Conservation (phyloP, 345 rosid species). For the Anastatica hierochuntica region DNA sequence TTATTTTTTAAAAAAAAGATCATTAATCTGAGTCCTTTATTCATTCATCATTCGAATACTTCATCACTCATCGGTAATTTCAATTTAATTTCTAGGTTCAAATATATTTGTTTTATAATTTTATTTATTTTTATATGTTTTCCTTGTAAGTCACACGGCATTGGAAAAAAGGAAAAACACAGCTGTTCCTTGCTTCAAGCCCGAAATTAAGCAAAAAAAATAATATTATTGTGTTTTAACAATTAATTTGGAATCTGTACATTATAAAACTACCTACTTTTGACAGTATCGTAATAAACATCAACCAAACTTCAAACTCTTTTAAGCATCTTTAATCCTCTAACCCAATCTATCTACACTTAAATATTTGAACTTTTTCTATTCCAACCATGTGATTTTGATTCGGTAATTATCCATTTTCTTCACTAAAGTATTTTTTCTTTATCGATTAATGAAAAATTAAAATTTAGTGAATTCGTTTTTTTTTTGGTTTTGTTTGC, state of each 20-base stretch:
- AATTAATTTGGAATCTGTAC: conserved; percentile 9
- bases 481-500: background rate
- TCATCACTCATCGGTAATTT: background rate
- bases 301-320: conserved; percentile 14
- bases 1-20: background rate
- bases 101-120: background rate
- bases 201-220: conserved; percentile 8
- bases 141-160: conserved; percentile 23
- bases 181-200: conserved; percentile 29
- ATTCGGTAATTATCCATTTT: conserved; percentile 24
- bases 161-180: conserved; percentile 19
- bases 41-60: background rate
- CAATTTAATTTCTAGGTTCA: background rate
- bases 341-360: background rate
- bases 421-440: conserved; percentile 2
- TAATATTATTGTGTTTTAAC: background rate
- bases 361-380: background rate
- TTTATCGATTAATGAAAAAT: background rate
- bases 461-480: background rate
- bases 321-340: background rate
- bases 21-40: background rate
- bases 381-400: conserved; percentile 17
- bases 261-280: conserved; percentile 18
- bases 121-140: background rate
- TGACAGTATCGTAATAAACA: conserved; percentile 14